phyloP scores from a whole-genome alignment of 768 basidiomycete species.

The Pisolithus marmoratus region DNA sequence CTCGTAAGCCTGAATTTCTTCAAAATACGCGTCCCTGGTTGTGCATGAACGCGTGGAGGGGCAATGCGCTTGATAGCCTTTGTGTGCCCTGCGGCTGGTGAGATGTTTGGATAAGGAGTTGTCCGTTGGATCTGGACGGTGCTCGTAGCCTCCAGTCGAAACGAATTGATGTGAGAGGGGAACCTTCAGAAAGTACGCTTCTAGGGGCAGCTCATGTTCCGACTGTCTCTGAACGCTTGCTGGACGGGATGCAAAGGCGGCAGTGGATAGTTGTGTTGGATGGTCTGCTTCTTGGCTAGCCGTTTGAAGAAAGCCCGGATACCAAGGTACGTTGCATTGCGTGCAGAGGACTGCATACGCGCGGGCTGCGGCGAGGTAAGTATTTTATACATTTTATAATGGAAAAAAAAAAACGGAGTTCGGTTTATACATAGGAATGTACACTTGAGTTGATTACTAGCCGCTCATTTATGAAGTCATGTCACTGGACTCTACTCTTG shows the following conservation, averaged over 20 bases:
- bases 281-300: conserved; percentile 8
- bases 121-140: conserved; percentile 33
- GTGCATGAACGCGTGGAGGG: conserved; percentile 30
- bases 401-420: too few relatives aligned
- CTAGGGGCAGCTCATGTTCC: conserved; percentile 18
- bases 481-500: too few relatives aligned
- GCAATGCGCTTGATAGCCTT: conserved; percentile 33
- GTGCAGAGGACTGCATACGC: conserved; percentile 5
- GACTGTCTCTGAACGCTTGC: conserved; percentile 8
- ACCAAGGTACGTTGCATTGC: conserved; percentile 24
- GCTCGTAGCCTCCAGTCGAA: conserved; percentile 63
- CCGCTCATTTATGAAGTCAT: too few relatives aligned
- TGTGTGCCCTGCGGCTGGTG: conserved; percentile 8
- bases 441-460: too few relatives aligned
- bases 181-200: conserved; percentile 26
- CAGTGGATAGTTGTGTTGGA: conserved; percentile 10
- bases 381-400: too few relatives aligned
- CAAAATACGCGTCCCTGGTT: conserved; percentile 39
- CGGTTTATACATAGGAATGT: too few relatives aligned
- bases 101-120: conserved; percentile 7
- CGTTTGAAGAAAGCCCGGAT: conserved; percentile 24
- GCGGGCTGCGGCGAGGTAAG: too few relatives aligned
- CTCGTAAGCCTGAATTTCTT: conserved; percentile 49
- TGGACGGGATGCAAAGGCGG: conserved; percentile 3
- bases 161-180: conserved; percentile 26